Percentiles rank a stretch among this genome's conserved stretches.
Conservation (phyloP, 2,329 filamentous ascomycete genomes). For the Colletotrichum falcatum region DNA sequence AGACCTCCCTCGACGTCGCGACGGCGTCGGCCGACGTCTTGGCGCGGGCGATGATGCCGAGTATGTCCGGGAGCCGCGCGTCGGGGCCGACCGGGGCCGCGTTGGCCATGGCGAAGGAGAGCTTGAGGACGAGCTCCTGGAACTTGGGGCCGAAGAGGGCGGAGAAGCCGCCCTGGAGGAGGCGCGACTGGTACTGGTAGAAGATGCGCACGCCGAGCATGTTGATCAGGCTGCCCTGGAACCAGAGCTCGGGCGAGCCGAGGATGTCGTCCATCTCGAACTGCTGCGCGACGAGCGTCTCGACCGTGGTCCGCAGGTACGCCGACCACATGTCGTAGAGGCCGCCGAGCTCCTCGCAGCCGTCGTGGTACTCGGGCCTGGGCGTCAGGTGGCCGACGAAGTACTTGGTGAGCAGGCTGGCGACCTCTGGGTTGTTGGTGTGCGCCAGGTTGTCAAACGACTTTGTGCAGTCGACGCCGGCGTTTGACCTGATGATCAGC, state of each 20-base stretch:
- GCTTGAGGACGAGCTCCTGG: constrained; percentile 64
- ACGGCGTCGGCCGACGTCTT: constrained; percentile 59
- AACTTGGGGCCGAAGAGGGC: constrained; percentile 64
- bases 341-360: constrained; percentile 54
- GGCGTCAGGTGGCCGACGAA: constrained; percentile 63
- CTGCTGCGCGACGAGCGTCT: constrained; percentile 63
- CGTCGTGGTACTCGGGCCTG: constrained; percentile 59
- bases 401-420: constrained; percentile 65
- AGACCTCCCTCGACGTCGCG: too few species aligned
- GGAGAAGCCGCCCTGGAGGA: constrained; percentile 59
- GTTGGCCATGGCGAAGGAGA: constrained; percentile 63
- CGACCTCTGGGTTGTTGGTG: constrained; percentile 66
- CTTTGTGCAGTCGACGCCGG: constrained; percentile 63
- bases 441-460: constrained; percentile 67
- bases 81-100: constrained; percentile 48
- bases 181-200: constrained; percentile 64
- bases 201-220: constrained; percentile 63
- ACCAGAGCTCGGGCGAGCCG: constrained; percentile 59
- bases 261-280: constrained; percentile 66
- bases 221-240: constrained; percentile 59
- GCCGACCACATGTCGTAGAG: constrained; percentile 63
- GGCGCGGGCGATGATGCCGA: constrained; percentile 63
- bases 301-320: constrained; percentile 61
- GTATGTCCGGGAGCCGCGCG: too few species aligned
- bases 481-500: constrained; percentile 65